A percentile compares a stretch with the other conserved stretches of the same genome.
Conservation (phyloP, 345 rosid species). For the Populus simonii region DNA sequence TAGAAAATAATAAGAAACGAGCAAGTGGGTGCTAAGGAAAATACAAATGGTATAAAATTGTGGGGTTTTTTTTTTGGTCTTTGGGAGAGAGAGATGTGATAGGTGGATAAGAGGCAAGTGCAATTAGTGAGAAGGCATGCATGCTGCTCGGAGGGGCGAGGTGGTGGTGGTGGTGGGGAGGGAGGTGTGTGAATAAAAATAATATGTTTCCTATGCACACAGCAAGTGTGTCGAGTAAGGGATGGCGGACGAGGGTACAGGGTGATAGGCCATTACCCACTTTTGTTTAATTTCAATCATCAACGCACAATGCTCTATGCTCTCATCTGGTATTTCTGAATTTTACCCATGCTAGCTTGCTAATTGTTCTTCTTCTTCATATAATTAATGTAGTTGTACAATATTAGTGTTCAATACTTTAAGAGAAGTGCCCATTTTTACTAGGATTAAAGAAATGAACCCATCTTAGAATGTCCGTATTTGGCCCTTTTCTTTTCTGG, state of each 20-base stretch:
- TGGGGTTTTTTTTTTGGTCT: background rate
- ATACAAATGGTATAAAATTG: background rate
- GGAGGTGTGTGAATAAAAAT: constrained; percentile 30
- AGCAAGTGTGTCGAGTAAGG: constrained; percentile 52
- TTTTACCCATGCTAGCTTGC: constrained; percentile 45
- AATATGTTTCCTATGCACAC: constrained; percentile 54
- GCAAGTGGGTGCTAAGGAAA: constrained; percentile 16
- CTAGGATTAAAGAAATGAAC: constrained; percentile 29
- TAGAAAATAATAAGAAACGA: background rate
- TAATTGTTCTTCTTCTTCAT: constrained; percentile 13
- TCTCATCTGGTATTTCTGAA: constrained; percentile 30
- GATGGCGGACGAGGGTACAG: constrained; percentile 49
- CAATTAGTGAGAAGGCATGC: constrained; percentile 15
- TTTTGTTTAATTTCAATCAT: constrained; percentile 51
- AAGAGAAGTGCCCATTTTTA: background rate
- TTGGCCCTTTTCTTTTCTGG: constrained; percentile 15
- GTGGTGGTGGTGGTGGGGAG: constrained; percentile 23
- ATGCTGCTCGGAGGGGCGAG: constrained; percentile 15
- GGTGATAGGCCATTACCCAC: constrained; percentile 50
- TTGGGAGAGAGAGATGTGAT: constrained; percentile 7
- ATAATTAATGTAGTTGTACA: constrained; percentile 5
- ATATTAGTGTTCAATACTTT: background rate
- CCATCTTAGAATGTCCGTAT: constrained; percentile 47
- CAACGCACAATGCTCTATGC: constrained; percentile 45
- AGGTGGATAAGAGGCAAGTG: constrained; percentile 18